phyloP scores from a whole-genome alignment of 805 yeast species.

The Nakazawaea pomicola region DNA sequence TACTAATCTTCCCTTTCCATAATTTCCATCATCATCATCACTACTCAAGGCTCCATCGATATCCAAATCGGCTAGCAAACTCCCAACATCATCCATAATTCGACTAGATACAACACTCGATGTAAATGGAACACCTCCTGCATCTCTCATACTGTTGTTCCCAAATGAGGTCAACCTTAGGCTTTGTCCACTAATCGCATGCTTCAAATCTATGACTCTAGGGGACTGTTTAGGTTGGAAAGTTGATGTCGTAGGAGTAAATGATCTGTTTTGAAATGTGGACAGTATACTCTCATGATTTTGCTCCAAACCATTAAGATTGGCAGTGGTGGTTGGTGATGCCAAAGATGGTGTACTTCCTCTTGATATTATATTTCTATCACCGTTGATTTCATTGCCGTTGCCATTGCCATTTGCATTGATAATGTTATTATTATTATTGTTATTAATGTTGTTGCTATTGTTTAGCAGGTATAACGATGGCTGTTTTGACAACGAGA shows the following conservation, averaged over 20 bases:
- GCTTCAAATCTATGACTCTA: constrained; percentile 29
- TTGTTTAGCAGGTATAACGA: no score
- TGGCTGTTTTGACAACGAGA: constrained; percentile 4
- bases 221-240: constrained; percentile 17
- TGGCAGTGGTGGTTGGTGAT: constrained; percentile 3
- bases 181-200: constrained; percentile 14
- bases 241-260: constrained; percentile 8
- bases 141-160: constrained; percentile 1
- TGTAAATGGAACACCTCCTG: neutral
- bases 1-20: constrained; percentile 8
- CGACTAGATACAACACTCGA: constrained; percentile 13
- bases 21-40: constrained; percentile 13
- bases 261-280: constrained; percentile 3
- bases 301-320: neutral
- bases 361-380: neutral
- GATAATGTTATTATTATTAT: neutral
- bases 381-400: neutral
- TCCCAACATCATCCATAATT: constrained; percentile 12
- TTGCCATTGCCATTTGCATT: neutral
- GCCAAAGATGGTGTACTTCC: constrained; percentile 4
- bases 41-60: constrained; percentile 12
- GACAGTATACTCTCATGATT: neutral
- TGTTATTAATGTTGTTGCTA: neutral
- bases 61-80: constrained; percentile 15
- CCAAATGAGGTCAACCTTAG: neutral